Conservation (phyloP, 2,329 filamentous ascomycete species). For the Aspergillus alliaceus region DNA sequence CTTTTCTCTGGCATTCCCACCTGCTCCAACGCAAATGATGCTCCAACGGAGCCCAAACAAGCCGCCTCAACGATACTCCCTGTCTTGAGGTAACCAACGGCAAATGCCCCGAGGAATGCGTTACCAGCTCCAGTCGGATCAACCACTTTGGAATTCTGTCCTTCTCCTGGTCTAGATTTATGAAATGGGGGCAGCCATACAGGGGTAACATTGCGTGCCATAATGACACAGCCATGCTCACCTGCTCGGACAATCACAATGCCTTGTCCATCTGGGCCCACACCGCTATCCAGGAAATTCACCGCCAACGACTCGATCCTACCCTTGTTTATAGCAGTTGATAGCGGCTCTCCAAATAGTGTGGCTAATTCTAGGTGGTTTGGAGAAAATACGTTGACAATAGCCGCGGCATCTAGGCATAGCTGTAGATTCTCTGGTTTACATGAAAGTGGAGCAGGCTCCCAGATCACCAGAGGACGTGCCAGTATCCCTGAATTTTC, state of each 20-base stretch:
- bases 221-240: slow-evolving; percentile 30
- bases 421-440: slow-evolving; percentile 21
- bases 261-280: slow-evolving; percentile 16
- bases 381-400: slow-evolving; percentile 38
- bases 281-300: slow-evolving; percentile 10
- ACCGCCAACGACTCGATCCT: slow-evolving; percentile 15
- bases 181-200: slow-evolving; percentile 34
- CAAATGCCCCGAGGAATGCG: slow-evolving; percentile 36
- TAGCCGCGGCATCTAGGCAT: slow-evolving; percentile 13
- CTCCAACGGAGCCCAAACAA: slow-evolving; percentile 33
- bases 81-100: slow-evolving; percentile 24
- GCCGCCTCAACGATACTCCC: slow-evolving; percentile 23
- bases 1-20: slow-evolving; percentile 26
- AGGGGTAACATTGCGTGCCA: slow-evolving; percentile 2
- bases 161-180: not conserved
- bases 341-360: slow-evolving; percentile 15
- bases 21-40: slow-evolving; percentile 34
- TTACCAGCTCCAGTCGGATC: slow-evolving; percentile 41
- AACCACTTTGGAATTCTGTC: slow-evolving; percentile 20
- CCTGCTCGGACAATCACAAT: slow-evolving; percentile 31
- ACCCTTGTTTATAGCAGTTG: not conserved
- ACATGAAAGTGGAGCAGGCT: slow-evolving; percentile 23
- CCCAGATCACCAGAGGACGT: slow-evolving; percentile 24
- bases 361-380: slow-evolving; percentile 38
- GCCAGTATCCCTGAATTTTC: slow-evolving; percentile 6